Evolutionary conservation across 1,284 basidiomycete genomes (phyloP).

Genomic region (Hymenochaete sp.): DNA sequence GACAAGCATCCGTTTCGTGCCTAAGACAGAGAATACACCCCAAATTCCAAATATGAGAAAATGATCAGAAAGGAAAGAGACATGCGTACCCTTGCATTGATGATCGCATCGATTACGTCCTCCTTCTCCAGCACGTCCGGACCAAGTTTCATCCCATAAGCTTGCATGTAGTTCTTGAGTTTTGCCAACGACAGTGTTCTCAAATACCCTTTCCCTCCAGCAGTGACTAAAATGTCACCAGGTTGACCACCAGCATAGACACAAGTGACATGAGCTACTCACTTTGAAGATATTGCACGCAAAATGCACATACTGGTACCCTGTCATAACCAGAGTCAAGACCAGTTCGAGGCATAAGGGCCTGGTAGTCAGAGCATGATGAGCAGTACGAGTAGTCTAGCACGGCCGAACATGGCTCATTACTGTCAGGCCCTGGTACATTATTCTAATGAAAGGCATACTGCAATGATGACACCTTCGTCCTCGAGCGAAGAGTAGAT

Average conservation of each 20-base stretch:
- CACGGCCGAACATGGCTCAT: constrained; percentile 10
- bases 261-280: constrained; percentile 25
- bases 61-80: no score
- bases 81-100: constrained; percentile 46
- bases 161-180: constrained; percentile 58
- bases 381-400: constrained; percentile 64
- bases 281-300: constrained; percentile 63
- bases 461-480: constrained; percentile 70
- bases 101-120: constrained; percentile 57
- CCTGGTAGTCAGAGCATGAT: constrained; percentile 64
- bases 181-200: constrained; percentile 46
- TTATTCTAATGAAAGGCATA: constrained; percentile 22
- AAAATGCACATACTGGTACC: constrained; percentile 58
- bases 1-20: constrained; percentile 48
- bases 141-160: constrained; percentile 55
- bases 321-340: constrained; percentile 48
- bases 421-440: neutral
- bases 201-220: constrained; percentile 47
- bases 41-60: neutral
- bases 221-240: constrained; percentile 44
- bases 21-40: constrained; percentile 25
- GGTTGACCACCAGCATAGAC: neutral
- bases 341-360: constrained; percentile 55
- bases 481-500: constrained; percentile 51
- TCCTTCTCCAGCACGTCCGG: constrained; percentile 59